Conservation (phyloP, 106 monocot genomes). For the Dendrobium huoshanense region DNA sequence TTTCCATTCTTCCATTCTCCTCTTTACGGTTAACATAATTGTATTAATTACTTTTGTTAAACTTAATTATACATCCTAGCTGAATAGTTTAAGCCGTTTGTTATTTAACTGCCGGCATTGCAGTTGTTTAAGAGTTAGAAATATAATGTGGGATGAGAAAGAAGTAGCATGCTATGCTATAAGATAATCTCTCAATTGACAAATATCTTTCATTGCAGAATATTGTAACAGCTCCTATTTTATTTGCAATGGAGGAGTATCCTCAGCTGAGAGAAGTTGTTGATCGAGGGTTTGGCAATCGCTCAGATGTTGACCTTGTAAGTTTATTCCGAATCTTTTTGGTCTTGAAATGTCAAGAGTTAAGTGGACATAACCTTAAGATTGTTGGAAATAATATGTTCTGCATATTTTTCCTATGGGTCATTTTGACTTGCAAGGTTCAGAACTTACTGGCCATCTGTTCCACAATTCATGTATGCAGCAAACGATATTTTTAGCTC, state of each 20-base stretch:
- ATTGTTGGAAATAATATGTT: neutral
- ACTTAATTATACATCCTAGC: neutral
- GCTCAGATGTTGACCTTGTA: constrained; percentile 54
- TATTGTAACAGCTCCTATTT: constrained; percentile 49
- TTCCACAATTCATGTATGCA: neutral
- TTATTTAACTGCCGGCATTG: neutral
- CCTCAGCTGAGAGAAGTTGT: constrained; percentile 48
- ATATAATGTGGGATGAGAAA: neutral
- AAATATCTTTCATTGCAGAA: constrained; percentile 28
- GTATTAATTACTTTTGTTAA: neutral
- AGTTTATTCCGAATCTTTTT: constrained; percentile 3
- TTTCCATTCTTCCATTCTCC: neutral
- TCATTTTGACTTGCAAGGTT: neutral
- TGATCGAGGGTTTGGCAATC: constrained; percentile 37
- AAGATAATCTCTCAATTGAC: neutral
- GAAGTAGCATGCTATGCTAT: neutral
- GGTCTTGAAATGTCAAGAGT: neutral
- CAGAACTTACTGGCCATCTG: neutral
- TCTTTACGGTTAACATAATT: neutral
- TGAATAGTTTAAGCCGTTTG: neutral
- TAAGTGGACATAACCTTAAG: neutral
- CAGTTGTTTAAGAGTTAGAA: neutral
- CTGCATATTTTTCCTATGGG: neutral
- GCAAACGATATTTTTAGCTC: neutral
- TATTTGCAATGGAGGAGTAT: constrained; percentile 58